A percentile compares a stretch with the other conserved stretches of the same genome.
Evolutionary conservation across 2,329 filamentous ascomycete species (phyloP).

Genomic region (Orbilia blumenaviensis): DNA sequence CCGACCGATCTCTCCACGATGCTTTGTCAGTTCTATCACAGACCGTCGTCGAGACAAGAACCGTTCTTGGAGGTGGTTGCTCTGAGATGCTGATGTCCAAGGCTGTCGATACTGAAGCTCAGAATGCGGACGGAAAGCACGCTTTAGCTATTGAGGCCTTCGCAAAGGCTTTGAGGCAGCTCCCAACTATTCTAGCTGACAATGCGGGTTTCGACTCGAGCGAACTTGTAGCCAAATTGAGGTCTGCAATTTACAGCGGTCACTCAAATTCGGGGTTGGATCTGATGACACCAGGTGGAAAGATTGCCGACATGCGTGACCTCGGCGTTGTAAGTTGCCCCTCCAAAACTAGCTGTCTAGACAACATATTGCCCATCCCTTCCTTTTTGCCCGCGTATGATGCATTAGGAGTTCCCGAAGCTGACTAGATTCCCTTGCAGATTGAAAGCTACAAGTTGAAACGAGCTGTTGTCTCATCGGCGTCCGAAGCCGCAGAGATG

Average conservation of each 20-base stretch:
- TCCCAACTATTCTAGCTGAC: constrained; percentile 96
- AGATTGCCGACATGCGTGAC: constrained; percentile 94
- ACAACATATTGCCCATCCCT: neutral
- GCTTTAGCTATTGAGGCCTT: constrained; percentile 92
- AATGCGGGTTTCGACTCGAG: constrained; percentile 96
- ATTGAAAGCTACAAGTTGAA: constrained; percentile 99
- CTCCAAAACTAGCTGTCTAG: neutral
- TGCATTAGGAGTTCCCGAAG: neutral
- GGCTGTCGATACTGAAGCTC: constrained; percentile 90
- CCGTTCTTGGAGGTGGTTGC: constrained; percentile 92
- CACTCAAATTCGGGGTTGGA: constrained; percentile 92
- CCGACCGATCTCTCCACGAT: constrained; percentile 94
- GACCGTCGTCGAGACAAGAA: constrained; percentile 91
- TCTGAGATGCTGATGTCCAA: constrained; percentile 99
- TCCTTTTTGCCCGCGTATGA: neutral
- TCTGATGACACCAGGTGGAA: constrained; percentile 85
- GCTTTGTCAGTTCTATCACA: constrained; percentile 95
- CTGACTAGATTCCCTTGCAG: constrained; percentile 15
- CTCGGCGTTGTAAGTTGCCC: constrained; percentile 72
- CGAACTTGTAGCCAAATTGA: constrained; percentile 87
- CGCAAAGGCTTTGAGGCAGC: constrained; percentile 84
- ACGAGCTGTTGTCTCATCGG: constrained; percentile 94
- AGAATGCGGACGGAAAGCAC: constrained; percentile 95
- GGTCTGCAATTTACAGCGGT: constrained; percentile 93
- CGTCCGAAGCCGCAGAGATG: constrained; percentile 95